Conservation (phyloP, 371 early-diverging fungal genomes). For the Polyrhizophydium stewartii region DNA sequence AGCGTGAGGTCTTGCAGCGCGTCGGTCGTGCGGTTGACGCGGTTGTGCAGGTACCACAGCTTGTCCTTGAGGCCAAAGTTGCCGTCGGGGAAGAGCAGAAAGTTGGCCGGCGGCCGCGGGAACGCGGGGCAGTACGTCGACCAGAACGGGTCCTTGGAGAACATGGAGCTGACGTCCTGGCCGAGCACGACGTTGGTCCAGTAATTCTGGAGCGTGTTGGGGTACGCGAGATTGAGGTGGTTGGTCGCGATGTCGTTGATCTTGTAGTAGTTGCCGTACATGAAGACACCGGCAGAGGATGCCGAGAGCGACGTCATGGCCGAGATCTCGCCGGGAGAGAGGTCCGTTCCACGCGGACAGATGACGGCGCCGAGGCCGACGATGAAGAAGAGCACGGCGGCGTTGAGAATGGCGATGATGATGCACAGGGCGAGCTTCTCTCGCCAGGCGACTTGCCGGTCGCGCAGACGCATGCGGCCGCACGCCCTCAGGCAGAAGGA, state of each 20-base stretch:
- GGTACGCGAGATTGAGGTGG: constrained; percentile 18
- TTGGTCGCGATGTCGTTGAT: constrained; percentile 22
- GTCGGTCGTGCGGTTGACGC: not conserved
- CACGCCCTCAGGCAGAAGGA: constrained; percentile 41
- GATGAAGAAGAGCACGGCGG: constrained; percentile 78
- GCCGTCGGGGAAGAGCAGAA: constrained; percentile 4
- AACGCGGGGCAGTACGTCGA: constrained; percentile 16
- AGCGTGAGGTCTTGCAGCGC: not conserved
- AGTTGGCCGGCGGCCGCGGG: constrained; percentile 10
- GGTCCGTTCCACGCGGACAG: constrained; percentile 76
- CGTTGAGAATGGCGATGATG: constrained; percentile 70
- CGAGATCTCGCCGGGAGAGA: constrained; percentile 35
- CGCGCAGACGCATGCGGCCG: constrained; percentile 36
- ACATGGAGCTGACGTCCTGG: constrained; percentile 31
- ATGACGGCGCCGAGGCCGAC: constrained; percentile 75
- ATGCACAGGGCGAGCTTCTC: constrained; percentile 88
- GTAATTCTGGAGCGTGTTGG: not conserved
- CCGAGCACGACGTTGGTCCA: constrained; percentile 14
- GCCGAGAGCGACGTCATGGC: not conserved
- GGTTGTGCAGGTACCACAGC: not conserved
- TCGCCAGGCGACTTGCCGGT: constrained; percentile 75
- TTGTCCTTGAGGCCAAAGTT: not conserved
- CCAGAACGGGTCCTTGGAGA: constrained; percentile 20
- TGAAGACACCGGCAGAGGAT: constrained; percentile 33
- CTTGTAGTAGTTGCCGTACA: constrained; percentile 32